phyloP scores from a whole-genome alignment of 768 basidiomycete species.

The Sarcodon aspratus region DNA sequence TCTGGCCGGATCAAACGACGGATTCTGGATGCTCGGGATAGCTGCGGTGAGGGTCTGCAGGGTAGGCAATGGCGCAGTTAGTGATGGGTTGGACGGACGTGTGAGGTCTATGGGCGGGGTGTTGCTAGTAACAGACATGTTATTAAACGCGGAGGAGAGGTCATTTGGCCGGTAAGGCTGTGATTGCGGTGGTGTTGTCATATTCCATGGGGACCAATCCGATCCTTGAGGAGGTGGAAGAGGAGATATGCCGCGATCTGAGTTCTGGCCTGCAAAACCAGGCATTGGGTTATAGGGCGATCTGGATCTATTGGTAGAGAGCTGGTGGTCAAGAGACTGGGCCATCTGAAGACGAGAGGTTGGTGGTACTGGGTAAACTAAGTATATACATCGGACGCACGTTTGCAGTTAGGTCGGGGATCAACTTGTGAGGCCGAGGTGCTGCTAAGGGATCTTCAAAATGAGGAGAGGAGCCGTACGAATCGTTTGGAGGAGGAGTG shows the following conservation, averaged over 20 bases:
- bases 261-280: slow-evolving; percentile 5
- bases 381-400: slow-evolving; percentile 27
- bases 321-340: slow-evolving; percentile 42
- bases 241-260: slow-evolving; percentile 10
- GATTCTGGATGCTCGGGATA: slow-evolving; percentile 37
- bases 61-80: slow-evolving; percentile 64
- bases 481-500: slow-evolving; percentile 1
- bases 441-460: slow-evolving; percentile 48
- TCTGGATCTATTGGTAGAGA: slow-evolving; percentile 8
- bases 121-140: slow-evolving; percentile 9
- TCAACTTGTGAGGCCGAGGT: slow-evolving; percentile 52
- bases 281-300: slow-evolving; percentile 8
- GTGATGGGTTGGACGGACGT: slow-evolving; percentile 20
- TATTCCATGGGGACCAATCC: slow-evolving; percentile 16
- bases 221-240: slow-evolving; percentile 12
- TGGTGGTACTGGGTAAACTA: slow-evolving; percentile 5
- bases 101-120: slow-evolving; percentile 6
- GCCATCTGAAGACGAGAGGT: slow-evolving; percentile 41
- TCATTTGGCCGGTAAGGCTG: slow-evolving; percentile 10
- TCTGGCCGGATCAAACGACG: slow-evolving; percentile 43
- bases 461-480: slow-evolving; percentile 31
- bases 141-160: slow-evolving; percentile 8
- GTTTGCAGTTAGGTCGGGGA: slow-evolving; percentile 49
- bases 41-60: slow-evolving; percentile 45
- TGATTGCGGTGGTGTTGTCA: slow-evolving; percentile 15